Conservation (phyloP, 2,329 filamentous ascomycete species). For the Emmonsiellopsis sp. region DNA sequence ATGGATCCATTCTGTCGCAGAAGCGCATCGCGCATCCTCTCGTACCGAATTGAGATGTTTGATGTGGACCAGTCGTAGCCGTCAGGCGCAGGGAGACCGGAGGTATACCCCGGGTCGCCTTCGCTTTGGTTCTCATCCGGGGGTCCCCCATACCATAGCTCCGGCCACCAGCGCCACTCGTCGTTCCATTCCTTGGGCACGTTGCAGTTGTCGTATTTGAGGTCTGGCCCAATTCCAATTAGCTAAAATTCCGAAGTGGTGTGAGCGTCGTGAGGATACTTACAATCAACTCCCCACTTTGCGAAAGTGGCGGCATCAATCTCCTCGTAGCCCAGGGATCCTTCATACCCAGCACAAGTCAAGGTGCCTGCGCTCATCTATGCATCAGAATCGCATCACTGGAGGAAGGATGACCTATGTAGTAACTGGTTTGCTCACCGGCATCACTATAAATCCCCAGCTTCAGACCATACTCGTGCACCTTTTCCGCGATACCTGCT, state of each 20-base stretch:
- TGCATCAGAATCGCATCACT: background rate
- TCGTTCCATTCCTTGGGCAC: conserved; percentile 32
- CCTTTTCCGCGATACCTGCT: conserved; percentile 38
- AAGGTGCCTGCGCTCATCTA: background rate
- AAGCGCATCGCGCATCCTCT: conserved; percentile 45
- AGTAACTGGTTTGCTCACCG: background rate
- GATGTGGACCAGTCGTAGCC: conserved; percentile 45
- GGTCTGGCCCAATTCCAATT: conserved; percentile 23
- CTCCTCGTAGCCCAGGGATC: conserved; percentile 43
- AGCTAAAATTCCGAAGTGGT: conserved; percentile 1
- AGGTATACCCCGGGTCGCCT: background rate
- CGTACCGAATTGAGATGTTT: conserved; percentile 40
- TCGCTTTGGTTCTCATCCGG: conserved; percentile 23
- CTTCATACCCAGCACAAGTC: conserved; percentile 41
- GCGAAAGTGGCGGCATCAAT: conserved; percentile 47
- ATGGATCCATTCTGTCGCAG: conserved; percentile 38
- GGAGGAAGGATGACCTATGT: background rate
- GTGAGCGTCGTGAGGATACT: conserved; percentile 6
- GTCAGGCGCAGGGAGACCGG: conserved; percentile 26
- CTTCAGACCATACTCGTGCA: conserved; percentile 48
- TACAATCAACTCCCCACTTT: conserved; percentile 42
- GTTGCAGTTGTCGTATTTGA: conserved; percentile 52
- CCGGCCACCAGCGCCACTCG: conserved; percentile 30
- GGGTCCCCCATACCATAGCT: conserved; percentile 23
- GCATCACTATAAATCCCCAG: conserved; percentile 47